phyloP scores from a whole-genome alignment of 495 filamentous ascomycete species.

The Penicillium nucicola region DNA sequence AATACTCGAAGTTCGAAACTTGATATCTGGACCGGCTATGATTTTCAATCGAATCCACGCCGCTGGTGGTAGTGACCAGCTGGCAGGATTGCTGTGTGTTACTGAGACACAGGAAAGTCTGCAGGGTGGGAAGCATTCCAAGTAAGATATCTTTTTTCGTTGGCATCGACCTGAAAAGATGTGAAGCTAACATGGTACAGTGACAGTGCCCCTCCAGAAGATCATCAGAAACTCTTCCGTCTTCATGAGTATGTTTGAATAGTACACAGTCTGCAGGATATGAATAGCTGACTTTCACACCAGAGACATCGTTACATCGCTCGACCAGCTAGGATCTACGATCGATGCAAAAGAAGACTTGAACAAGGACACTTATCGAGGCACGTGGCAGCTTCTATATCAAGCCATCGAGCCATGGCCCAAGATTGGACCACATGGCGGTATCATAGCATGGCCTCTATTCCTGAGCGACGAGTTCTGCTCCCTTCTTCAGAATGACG shows the following conservation, averaged over 20 bases:
- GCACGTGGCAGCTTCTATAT: slow-evolving; percentile 28
- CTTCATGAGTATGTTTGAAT: slow-evolving; percentile 20
- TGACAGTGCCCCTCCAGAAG: not conserved
- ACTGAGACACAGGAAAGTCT: slow-evolving; percentile 18
- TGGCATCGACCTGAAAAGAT: not conserved
- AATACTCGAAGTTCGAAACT: slow-evolving; percentile 32
- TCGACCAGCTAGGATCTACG: slow-evolving; percentile 12
- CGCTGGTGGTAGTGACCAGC: slow-evolving; percentile 18
- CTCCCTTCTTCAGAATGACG: slow-evolving; percentile 22
- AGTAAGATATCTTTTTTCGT: slow-evolving; percentile 3
- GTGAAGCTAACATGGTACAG: slow-evolving; percentile 3
- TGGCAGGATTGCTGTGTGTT: slow-evolving; percentile 25
- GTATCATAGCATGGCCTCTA: slow-evolving; percentile 36
- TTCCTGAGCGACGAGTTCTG: slow-evolving; percentile 30
- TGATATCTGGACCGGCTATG: slow-evolving; percentile 35
- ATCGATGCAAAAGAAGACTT: slow-evolving; percentile 17
- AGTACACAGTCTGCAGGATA: not conserved
- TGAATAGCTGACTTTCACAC: not conserved
- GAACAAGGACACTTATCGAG: slow-evolving; percentile 15
- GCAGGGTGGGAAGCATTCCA: slow-evolving; percentile 7
- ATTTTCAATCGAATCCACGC: slow-evolving; percentile 28
- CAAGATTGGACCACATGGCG: slow-evolving; percentile 27
- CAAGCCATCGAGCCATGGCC: slow-evolving; percentile 36
- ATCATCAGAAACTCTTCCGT: slow-evolving; percentile 7
- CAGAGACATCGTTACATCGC: slow-evolving; percentile 23